A percentile compares a stretch with the other conserved stretches of the same genome.
These are phyloP conservation scores for Austroboletus eburneus DNA, from an alignment of 768 basidiomycete genomes.

Conservation along the genomic window DNA sequence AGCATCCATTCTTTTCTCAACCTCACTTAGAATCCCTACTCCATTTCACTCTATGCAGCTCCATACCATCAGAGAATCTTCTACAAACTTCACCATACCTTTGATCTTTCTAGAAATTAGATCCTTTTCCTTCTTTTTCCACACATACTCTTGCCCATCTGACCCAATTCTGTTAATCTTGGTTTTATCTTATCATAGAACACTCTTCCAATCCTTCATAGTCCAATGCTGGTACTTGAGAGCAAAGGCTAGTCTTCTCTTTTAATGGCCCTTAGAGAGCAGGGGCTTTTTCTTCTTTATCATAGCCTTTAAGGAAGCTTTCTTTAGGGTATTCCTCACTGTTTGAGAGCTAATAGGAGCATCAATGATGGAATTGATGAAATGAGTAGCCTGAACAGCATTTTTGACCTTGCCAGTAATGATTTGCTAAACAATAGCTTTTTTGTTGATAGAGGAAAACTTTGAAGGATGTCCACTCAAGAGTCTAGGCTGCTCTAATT, in stretches of 20 bases:
- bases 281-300: no score
- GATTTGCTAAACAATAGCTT: not conserved
- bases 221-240: no score
- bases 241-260: no score
- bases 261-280: no score
- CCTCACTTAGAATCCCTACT: not conserved
- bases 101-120: not conserved
- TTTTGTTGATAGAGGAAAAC: not conserved
- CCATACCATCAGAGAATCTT: not conserved
- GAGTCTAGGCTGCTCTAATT: no score
- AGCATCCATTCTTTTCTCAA: not conserved
- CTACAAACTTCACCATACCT: not conserved
- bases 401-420: no score
- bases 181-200: conserved; percentile 1
- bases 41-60: not conserved
- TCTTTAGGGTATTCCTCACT: no score
- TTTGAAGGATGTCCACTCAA: not conserved
- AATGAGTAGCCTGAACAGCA: no score
- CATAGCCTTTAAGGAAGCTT: no score
- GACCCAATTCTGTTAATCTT: conserved; percentile 1
- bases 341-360: no score
- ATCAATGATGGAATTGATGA: no score
- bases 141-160: not conserved
- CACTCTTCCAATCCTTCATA: not conserved
- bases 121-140: not conserved